Evolutionary conservation across 2,329 filamentous ascomycete species (phyloP).

Genomic region (Colletotrichum musicola): DNA sequence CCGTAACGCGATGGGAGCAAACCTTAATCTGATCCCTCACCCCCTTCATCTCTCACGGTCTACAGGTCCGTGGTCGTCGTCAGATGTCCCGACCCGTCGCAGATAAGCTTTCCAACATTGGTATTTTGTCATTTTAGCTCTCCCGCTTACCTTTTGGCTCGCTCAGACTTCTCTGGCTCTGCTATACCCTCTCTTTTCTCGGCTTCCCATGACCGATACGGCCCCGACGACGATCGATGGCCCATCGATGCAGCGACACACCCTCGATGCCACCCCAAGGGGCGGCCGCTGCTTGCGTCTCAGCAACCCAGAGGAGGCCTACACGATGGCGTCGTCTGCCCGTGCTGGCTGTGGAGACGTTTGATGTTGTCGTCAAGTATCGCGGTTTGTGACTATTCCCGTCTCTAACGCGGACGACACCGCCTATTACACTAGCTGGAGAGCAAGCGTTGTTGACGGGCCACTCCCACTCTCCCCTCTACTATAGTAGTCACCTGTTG

Average conservation of each 20-base stretch:
- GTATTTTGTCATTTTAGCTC: conserved; percentile 5
- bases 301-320: background rate
- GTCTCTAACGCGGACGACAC: background rate
- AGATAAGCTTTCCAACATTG: conserved; percentile 25
- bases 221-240: conserved; percentile 19
- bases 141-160: too few species aligned
- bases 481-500: too few species aligned
- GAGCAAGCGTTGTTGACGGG: too few species aligned
- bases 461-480: too few species aligned
- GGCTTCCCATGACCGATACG: conserved; percentile 1
- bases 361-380: background rate
- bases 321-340: background rate
- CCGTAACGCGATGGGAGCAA: background rate
- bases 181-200: background rate
- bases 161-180: too few species aligned
- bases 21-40: background rate
- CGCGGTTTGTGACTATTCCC: background rate
- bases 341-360: background rate
- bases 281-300: conserved; percentile 13
- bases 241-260: background rate
- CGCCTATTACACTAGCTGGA: too few species aligned
- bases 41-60: background rate
- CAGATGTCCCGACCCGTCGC: conserved; percentile 21
- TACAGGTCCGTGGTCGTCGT: background rate
- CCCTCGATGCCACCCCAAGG: background rate